Evolutionary conservation across 31 red algal genomes (phyloP), one percentile per base, ranked within the genome.

Genomic region (Asparagopsis taxiformis): DNA sequence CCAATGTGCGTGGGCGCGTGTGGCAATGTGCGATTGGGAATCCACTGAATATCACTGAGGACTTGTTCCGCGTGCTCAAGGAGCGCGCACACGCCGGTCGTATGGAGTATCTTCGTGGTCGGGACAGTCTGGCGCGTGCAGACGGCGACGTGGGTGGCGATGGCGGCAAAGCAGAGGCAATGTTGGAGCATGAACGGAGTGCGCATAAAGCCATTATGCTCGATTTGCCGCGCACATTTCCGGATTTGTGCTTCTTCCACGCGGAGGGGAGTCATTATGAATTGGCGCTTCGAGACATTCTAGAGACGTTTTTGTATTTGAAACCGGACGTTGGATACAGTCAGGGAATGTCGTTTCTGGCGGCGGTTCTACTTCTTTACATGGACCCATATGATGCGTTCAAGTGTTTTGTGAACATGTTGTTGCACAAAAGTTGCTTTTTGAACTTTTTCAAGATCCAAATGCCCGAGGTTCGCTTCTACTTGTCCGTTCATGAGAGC

Each of bases 321-420:
- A 82, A 88, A 52, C 95, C 95, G 21, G 95, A 98, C 60, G 77
- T 98, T 43, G 95, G 95, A 9, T 98, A 98, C 49, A 91, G 90
- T 38, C 95, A 98, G 75, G 95, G 95, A 17, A 98, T 98, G 95
- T 94, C 90, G 26, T 98, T 91, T 61, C 51, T 98, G 41, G 95
- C 90, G 13, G 95, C 95, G 1, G 86, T 85, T 21, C 90, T 98
- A 11, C 36, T 98, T 32, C 74, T 98, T 36, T 98, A 98, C 76
- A 85, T 98, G 68, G 84, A 83, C 26, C 90, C 90, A 1, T 83
- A 70, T 54, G 85, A 93, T 24, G 95, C 90, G 2, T 98, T 98
- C 66, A 63, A 67, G 4, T 88, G 84, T 67, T 98, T 98, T 67
- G 82, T 59, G 23, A 98, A 93, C 67, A 91, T 98, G 78, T 66